A percentile compares a stretch with the other conserved stretches of the same genome.
phyloP scores from a whole-genome alignment of 306 rosid genomes.

The Neltuma alba region DNA sequence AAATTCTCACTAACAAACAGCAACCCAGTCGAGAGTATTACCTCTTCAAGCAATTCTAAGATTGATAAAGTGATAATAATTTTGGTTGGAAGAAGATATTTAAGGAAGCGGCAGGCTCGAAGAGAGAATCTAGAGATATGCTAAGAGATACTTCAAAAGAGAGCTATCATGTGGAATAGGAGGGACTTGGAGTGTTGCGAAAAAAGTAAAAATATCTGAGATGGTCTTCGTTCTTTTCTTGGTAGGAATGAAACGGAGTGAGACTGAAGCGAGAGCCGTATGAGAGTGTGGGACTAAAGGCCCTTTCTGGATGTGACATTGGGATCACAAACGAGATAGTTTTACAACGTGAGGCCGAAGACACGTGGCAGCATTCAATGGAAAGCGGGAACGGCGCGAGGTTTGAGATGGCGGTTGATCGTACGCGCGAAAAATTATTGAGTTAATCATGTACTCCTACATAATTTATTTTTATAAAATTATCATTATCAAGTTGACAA shows the following conservation, averaged over 20 bases:
- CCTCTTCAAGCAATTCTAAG: conserved; percentile 22
- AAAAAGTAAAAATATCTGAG: conserved; percentile 52
- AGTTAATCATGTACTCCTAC: too few relatives aligned
- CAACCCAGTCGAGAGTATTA: conserved; percentile 24
- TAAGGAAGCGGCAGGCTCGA: conserved; percentile 32
- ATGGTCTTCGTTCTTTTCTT: conserved; percentile 17
- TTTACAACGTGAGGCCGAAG: conserved; percentile 22
- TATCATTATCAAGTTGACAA: background rate
- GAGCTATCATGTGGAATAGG: conserved; percentile 31
- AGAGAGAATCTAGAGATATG: conserved; percentile 51
- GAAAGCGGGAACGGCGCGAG: conserved; percentile 1
- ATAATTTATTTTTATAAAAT: too few relatives aligned
- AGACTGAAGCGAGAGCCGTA: conserved; percentile 47
- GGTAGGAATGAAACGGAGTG: conserved; percentile 20
- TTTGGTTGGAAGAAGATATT: conserved; percentile 48
- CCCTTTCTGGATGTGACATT: conserved; percentile 15
- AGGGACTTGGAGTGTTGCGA: conserved; percentile 32
- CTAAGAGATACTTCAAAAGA: conserved; percentile 38
- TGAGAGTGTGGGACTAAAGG: background rate
- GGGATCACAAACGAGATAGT: conserved; percentile 28
- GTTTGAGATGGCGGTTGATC: conserved; percentile 6
- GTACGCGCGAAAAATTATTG: conserved; percentile 24
- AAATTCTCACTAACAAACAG: conserved; percentile 8
- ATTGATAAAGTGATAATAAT: conserved; percentile 27
- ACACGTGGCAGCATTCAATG: conserved; percentile 49